phyloP scores from a whole-genome alignment of 805 yeast genomes.

The Brettanomyces bruxellensis region DNA sequence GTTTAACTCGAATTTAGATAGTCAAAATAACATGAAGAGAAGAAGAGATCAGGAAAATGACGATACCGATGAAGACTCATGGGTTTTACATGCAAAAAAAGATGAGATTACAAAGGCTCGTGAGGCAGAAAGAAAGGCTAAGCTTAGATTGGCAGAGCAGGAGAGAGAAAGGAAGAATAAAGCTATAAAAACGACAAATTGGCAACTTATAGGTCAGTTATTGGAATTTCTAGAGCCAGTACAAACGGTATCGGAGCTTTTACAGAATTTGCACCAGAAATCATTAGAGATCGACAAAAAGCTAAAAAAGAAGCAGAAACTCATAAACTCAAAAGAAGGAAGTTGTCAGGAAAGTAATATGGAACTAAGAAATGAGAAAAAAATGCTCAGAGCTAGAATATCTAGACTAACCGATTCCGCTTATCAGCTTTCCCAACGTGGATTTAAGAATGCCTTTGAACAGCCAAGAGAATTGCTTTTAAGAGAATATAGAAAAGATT shows the following conservation, averaged over 20 bases:
- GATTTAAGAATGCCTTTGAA: slow-evolving; percentile 40
- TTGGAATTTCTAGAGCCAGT: slow-evolving; percentile 43
- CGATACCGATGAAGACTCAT: slow-evolving; percentile 25
- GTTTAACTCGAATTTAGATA: slow-evolving; percentile 29
- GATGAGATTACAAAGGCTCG: slow-evolving; percentile 18
- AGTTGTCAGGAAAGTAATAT: slow-evolving; percentile 5
- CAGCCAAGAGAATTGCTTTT: slow-evolving; percentile 46
- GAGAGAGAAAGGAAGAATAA: slow-evolving; percentile 7
- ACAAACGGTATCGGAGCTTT: slow-evolving; percentile 51
- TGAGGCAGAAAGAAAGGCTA: slow-evolving; percentile 13
- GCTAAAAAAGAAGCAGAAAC: slow-evolving; percentile 18
- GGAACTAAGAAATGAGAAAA: slow-evolving; percentile 14
- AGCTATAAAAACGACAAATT: slow-evolving; percentile 6
- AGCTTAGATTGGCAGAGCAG: slow-evolving; percentile 17
- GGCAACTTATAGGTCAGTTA: slow-evolving; percentile 23
- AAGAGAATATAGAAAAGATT: slow-evolving; percentile 31
- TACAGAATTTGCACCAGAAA: slow-evolving; percentile 30
- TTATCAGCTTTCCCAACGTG: slow-evolving; percentile 35
- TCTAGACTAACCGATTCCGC: slow-evolving; percentile 37
- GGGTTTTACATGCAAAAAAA: slow-evolving; percentile 15
- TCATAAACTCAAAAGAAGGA: neutral
- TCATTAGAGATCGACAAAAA: slow-evolving; percentile 11
- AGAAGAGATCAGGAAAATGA: slow-evolving; percentile 13
- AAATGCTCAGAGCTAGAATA: neutral
- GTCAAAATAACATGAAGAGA: slow-evolving; percentile 36